Conservation (phyloP, 2,329 filamentous ascomycete genomes). For the Penicillium sp. region DNA sequence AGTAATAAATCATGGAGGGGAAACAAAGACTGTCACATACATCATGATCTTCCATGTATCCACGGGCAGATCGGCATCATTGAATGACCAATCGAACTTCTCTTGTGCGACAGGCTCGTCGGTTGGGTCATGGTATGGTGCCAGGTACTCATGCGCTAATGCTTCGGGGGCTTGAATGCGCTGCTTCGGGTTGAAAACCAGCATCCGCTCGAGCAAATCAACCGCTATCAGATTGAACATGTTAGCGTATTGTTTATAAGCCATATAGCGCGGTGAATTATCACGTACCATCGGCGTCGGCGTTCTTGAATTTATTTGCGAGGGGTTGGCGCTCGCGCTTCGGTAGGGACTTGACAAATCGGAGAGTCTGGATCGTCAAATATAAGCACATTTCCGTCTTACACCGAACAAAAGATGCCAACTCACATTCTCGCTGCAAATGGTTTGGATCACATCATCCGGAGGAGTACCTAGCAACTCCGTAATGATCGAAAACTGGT, state of each 20-base stretch:
- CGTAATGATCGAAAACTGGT: conserved; percentile 99
- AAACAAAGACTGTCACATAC: conserved; percentile 54
- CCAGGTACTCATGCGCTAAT: conserved; percentile 86
- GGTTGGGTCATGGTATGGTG: conserved; percentile 94
- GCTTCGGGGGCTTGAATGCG: conserved; percentile 83
- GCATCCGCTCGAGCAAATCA: conserved; percentile 91
- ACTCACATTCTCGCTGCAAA: conserved; percentile 93
- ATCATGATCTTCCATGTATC: conserved; percentile 99
- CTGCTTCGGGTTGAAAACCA: conserved; percentile 98
- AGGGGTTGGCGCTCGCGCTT: conserved; percentile 90
- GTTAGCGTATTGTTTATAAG: conserved; percentile 10
- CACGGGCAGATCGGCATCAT: conserved; percentile 93
- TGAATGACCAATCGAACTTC: conserved; percentile 99
- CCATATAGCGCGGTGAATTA: not conserved
- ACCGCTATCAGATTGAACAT: conserved; percentile 60
- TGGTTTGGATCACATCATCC: conserved; percentile 97
- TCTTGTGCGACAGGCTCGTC: conserved; percentile 94
- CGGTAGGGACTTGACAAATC: conserved; percentile 95
- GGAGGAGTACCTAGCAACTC: conserved; percentile 94
- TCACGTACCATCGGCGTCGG: conserved; percentile 73
- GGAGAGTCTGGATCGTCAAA: conserved; percentile 66
- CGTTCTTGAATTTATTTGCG: conserved; percentile 88
- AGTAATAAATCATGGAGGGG: not conserved
- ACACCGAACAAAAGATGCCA: not conserved
- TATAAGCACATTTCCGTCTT: conserved; percentile 26